Evolutionary conservation across 2,329 filamentous ascomycete species (phyloP), one percentile per base, ranked within the genome.

Genomic region (Catunica adiposa): DNA sequence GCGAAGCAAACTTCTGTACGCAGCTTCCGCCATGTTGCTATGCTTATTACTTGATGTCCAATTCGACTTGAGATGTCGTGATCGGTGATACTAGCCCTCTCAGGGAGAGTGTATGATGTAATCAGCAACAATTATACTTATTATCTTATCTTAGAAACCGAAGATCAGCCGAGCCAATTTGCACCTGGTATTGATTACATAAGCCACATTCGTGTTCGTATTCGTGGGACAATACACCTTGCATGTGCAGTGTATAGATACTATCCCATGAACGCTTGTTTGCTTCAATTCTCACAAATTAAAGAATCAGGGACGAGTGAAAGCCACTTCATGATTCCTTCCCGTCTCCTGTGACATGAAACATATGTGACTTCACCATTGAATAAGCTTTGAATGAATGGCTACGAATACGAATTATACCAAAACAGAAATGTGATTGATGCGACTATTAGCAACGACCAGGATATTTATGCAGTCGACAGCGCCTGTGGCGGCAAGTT

Each of bases 1-100:
- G 60, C 90, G 88, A 62, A 94, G 74, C 44, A 97, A 72, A 62
- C 84, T 76, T 64, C 89, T 76, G 71, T 96, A 97, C 38, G 87
- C 88, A 64, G 77, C 73, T 56, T 88, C 71, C 15, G 86, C 85
- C 73, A 89, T 80, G 53, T 25, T 61, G 47, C n/a, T 22, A 31
- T 48, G 29, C 5, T 34, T 34, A 34, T 34, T 11, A 34, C 29
- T 34, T 5, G 29, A 5, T 5, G 29, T 34, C 11, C 5, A 34
- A 34, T 5, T 34, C 5, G 29, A 11, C 29, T 34, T 5, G 29
- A 34, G 5, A 11, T 5, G 29, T 34, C 29, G 29, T 34, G 5
- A 34, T 11, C 29, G 29, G 11, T 34, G 29, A 34, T 11, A 34
- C 11, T 34, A 5, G 5, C 5, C 29, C 29, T n/a, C n/a, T n/a